phyloP scores from a whole-genome alignment of 306 rosid species.

The Dicorynia guianensis region DNA sequence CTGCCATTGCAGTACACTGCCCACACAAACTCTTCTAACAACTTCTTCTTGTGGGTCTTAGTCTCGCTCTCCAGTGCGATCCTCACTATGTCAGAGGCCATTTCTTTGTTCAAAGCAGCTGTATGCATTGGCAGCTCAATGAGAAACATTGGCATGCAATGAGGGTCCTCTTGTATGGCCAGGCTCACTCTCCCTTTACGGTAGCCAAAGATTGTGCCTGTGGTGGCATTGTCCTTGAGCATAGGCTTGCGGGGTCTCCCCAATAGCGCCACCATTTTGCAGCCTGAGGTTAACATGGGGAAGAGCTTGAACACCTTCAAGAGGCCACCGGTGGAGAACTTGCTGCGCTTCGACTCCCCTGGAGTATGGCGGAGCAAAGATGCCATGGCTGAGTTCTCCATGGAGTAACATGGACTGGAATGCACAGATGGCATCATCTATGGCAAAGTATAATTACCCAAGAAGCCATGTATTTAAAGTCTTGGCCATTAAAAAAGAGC shows the following conservation, averaged over 20 bases:
- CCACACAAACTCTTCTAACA: conserved; percentile 89
- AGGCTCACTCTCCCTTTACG: conserved; percentile 85
- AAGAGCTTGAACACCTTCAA: conserved; percentile 79
- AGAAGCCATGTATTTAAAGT: too few species aligned
- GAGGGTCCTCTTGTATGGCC: conserved; percentile 93
- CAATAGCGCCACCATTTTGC: conserved; percentile 90
- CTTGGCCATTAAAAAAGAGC: too few species aligned
- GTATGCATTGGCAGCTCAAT: conserved; percentile 87
- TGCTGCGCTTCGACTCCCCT: conserved; percentile 48
- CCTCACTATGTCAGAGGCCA: conserved; percentile 80
- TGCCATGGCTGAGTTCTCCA: conserved; percentile 78
- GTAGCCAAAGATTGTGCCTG: conserved; percentile 87
- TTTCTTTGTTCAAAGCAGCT: conserved; percentile 75
- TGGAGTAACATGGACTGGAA: conserved; percentile 73
- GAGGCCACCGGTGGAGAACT: conserved; percentile 63
- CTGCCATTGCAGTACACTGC: conserved; percentile 93
- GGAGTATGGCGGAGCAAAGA: conserved; percentile 64
- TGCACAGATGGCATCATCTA: conserved; percentile 68
- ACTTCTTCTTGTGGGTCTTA: conserved; percentile 73
- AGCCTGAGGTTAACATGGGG: conserved; percentile 88
- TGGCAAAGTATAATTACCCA: conserved; percentile 3
- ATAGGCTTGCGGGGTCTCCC: conserved; percentile 82
- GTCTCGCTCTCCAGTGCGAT: conserved; percentile 94
- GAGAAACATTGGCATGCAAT: conserved; percentile 79
- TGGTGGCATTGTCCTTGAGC: conserved; percentile 83